Evolutionary conservation across 2,329 filamentous ascomycete genomes (phyloP).

Genomic region (Anisogramma anomala): DNA sequence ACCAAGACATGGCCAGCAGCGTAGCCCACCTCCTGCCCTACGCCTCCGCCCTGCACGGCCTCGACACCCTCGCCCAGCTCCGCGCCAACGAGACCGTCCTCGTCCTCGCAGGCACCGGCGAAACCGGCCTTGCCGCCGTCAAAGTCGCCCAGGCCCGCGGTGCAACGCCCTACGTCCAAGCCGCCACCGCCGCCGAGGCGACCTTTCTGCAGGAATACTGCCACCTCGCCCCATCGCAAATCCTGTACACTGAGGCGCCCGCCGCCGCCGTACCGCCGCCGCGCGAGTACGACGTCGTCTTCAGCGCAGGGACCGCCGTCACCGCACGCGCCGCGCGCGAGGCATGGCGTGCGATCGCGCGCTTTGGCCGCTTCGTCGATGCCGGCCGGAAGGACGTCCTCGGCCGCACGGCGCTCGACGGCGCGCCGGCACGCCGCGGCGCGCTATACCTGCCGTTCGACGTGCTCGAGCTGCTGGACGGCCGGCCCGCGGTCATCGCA

Average conservation of each 20-base stretch:
- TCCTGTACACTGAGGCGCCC: too few relatives aligned
- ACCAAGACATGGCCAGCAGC: constrained; percentile 8
- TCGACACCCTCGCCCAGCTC: constrained; percentile 17
- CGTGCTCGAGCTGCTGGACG: constrained; percentile 17
- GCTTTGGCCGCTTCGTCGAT: constrained; percentile 17
- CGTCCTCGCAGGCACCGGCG: constrained; percentile 12
- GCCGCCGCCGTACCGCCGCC: too few relatives aligned
- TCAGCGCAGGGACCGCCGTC: constrained; percentile 12
- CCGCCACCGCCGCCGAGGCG: too few relatives aligned
- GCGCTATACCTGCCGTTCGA: constrained; percentile 20
- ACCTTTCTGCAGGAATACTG: too few relatives aligned
- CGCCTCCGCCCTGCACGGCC: constrained; percentile 17
- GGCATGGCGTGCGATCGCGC: constrained; percentile 16
- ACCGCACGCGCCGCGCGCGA: constrained; percentile 11
- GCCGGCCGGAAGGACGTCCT: constrained; percentile 18
- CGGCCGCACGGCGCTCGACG: constrained; percentile 16
- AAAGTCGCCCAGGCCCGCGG: constrained; percentile 14
- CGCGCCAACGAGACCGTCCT: constrained; percentile 17
- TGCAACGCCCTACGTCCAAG: constrained; percentile 12
- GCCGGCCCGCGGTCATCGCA: constrained; percentile 13
- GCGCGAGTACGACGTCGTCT: constrained; percentile 18
- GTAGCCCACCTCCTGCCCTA: constrained; percentile 14
- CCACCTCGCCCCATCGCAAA: too few relatives aligned
- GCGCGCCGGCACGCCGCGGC: constrained; percentile 17
- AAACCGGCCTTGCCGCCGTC: constrained; percentile 16